Conservation (phyloP, 1,284 basidiomycete species). For the Apiotrichum porosum region DNA sequence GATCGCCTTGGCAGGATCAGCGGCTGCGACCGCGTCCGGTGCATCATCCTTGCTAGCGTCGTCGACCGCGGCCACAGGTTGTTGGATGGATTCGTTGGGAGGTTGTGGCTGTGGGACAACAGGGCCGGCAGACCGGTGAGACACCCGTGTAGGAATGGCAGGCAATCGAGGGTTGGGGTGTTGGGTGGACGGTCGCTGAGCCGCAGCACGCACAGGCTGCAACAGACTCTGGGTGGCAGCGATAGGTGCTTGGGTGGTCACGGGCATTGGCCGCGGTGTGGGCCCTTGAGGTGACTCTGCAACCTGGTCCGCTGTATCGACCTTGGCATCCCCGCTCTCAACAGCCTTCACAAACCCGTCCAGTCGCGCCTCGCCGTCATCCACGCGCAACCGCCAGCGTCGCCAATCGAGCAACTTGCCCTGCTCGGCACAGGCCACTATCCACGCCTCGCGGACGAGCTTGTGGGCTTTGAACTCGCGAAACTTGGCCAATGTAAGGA, state of each 20-base stretch:
- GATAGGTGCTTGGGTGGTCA: not conserved
- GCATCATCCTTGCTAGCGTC: not conserved
- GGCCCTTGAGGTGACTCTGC: not conserved
- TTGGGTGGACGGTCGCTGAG: not conserved
- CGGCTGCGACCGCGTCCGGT: not conserved
- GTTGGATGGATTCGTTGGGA: not conserved
- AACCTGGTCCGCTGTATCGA: conserved; percentile 3
- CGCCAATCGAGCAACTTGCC: conserved; percentile 55
- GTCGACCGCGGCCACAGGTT: not conserved
- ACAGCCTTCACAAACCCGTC: conserved; percentile 31
- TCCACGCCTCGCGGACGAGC: conserved; percentile 81
- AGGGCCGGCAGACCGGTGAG: no score
- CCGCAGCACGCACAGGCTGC: not conserved
- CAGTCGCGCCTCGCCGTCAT: conserved; percentile 16
- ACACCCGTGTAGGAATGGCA: not conserved
- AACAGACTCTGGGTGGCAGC: conserved; percentile 1
- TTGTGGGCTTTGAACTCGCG: conserved; percentile 84
- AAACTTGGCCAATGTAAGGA: conserved; percentile 82
- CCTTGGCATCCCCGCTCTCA: no score
- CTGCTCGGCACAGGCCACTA: conserved; percentile 66
- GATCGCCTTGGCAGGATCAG: not conserved
- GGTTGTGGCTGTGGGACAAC: not conserved
- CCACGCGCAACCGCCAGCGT: conserved; percentile 31
- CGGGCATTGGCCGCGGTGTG: no score
- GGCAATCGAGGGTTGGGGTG: no score